A percentile compares a stretch with the other conserved stretches of the same genome.
Conservation (phyloP, 495 filamentous ascomycete genomes). For the Amphirosellinia nigrospora region DNA sequence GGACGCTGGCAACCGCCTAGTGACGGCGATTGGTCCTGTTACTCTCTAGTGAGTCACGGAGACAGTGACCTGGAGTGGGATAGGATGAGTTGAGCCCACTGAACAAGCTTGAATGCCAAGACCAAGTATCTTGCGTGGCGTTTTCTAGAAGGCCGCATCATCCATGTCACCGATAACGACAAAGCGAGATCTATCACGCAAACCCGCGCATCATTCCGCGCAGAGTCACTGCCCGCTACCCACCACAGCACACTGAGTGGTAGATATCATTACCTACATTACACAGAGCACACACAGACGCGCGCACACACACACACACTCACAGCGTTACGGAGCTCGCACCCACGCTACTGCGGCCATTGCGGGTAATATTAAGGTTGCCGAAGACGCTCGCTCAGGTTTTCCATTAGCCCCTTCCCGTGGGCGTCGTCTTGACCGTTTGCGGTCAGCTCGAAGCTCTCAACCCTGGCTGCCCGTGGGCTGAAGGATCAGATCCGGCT, state of each 20-base stretch:
- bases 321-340: slow-evolving; percentile 3
- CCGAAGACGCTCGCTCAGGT: slow-evolving; percentile 14
- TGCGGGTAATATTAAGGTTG: slow-evolving; percentile 25
- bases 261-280: slow-evolving; percentile 11
- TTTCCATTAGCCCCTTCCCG: background rate
- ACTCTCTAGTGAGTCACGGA: slow-evolving; percentile 16
- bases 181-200: slow-evolving; percentile 21
- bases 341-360: slow-evolving; percentile 21
- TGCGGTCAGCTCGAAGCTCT: slow-evolving; percentile 14
- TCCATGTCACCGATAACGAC: slow-evolving; percentile 24
- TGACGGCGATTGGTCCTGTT: slow-evolving; percentile 17
- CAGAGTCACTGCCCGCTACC: background rate
- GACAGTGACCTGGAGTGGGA: slow-evolving; percentile 8
- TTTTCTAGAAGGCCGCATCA: slow-evolving; percentile 24
- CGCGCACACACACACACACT: background rate
- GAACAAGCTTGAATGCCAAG: slow-evolving; percentile 24
- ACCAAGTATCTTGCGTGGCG: slow-evolving; percentile 9
- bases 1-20: slow-evolving; percentile 24
- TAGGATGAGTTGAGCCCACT: slow-evolving; percentile 8
- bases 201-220: slow-evolving; percentile 8
- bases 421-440: slow-evolving; percentile 3
- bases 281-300: no score
- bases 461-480: slow-evolving; percentile 13
- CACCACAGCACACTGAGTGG: background rate
- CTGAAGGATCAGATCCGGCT: slow-evolving; percentile 25